Conservation (phyloP, 768 basidiomycete genomes). For the Coprinopsis strossmayeri region DNA sequence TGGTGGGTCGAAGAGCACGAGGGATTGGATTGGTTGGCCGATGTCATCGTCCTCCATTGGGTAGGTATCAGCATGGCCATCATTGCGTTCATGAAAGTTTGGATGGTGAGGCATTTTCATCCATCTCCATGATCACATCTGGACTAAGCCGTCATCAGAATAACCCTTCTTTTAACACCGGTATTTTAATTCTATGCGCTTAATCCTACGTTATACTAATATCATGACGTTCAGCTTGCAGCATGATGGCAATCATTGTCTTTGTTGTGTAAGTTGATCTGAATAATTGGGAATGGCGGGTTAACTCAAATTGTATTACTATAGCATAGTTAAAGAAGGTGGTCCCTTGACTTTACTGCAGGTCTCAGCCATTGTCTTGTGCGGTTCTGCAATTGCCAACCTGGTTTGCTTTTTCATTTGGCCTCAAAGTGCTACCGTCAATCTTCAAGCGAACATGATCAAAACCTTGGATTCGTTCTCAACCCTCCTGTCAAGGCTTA, state of each 20-base stretch:
- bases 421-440: constrained; percentile 78
- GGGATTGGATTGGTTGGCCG: constrained; percentile 71
- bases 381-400: constrained; percentile 76
- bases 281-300: not conserved
- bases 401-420: constrained; percentile 78
- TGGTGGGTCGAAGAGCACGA: constrained; percentile 69
- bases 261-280: constrained; percentile 62
- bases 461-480: constrained; percentile 84
- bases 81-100: constrained; percentile 88
- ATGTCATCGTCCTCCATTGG: constrained; percentile 71
- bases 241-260: constrained; percentile 78
- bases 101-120: constrained; percentile 55
- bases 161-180: constrained; percentile 87
- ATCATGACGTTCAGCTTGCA: constrained; percentile 51
- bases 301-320: too few relatives aligned
- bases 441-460: constrained; percentile 79
- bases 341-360: constrained; percentile 68
- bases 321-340: constrained; percentile 85
- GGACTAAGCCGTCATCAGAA: too few relatives aligned
- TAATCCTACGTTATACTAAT: not conserved
- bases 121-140: too few relatives aligned
- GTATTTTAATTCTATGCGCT: constrained; percentile 24
- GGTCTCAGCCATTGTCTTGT: constrained; percentile 68
- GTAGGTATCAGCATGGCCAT: constrained; percentile 76
- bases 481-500: constrained; percentile 77